Base-by-base conservation (phyloP, 306 rosid species). In the Dalbergia cochinchinensis region DNA sequence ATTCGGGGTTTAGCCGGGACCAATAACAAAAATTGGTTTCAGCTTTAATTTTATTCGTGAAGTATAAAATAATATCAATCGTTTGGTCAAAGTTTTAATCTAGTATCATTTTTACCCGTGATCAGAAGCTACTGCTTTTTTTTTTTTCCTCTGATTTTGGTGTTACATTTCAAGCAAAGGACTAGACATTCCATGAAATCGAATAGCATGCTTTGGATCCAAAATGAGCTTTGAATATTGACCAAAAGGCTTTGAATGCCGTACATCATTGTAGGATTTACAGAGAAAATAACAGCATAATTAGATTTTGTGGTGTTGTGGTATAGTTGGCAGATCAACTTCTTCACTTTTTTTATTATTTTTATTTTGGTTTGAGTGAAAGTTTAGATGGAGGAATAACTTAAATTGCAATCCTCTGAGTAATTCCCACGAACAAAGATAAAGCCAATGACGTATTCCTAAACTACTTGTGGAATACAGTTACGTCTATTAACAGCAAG, bases 261-360 rank as follows among this genome's bases (percentile, higher is more conserved):
- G 22, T 42, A 35, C 5, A 9, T 50, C 37, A 51, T 19, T 18
- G 18, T 31, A 35, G 51, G 31, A 14, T 37, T 12, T 65, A 1
- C 3, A 51, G 6, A 68, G 61, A 13, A 77, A 53, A 37, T 77
- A 54, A 51, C 31, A 20, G 37, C 51, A 53, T 10, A 77, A 34
- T 37, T 20, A 65, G 60, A 26, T 26, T 26, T 26, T 26, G 31
- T 26, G 31, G 65, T 62, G 14, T 41, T n/a, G 57, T 73, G 50
- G 34, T n/a, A 54, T 61, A n/a, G 64, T 45, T 76, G 80, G 63
- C 14, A 63, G 72, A 76, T 48, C 72, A 63, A 47, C 71, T 62
- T 62, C 12, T 37, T 11, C 11, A 41, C 48, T 48, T 18, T 62
- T 26, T 0, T 26, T 1, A 26, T 31, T 11, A 11, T 58, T 58